These are phyloP conservation scores for Mrakia blollopis DNA, from an alignment of 768 basidiomycete genomes.

Conservation along the genomic window DNA sequence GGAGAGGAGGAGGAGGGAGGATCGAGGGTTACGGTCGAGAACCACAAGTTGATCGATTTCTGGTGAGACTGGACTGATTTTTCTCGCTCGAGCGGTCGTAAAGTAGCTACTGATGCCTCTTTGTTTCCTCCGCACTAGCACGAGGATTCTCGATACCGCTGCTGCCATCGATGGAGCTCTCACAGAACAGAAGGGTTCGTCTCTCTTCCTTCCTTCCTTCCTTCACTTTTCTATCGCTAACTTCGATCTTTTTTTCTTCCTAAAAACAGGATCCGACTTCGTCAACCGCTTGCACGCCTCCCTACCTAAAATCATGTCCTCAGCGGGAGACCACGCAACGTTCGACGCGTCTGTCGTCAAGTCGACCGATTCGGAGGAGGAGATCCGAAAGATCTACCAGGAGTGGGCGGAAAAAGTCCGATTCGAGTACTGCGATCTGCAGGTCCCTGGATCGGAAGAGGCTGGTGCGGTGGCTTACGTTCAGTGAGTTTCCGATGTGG, in stretches of 20 bases:
- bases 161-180: constrained; percentile 81
- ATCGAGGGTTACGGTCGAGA: constrained; percentile 61
- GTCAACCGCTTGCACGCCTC: constrained; percentile 26
- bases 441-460: constrained; percentile 5
- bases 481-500: neutral
- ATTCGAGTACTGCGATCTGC: constrained; percentile 62
- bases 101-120: constrained; percentile 6
- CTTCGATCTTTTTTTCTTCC: neutral
- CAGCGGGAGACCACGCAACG: neutral
- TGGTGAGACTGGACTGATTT: constrained; percentile 48
- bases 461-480: constrained; percentile 14
- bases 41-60: constrained; percentile 69
- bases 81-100: neutral
- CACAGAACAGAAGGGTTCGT: constrained; percentile 74
- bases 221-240: neutral
- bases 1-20: constrained; percentile 45
- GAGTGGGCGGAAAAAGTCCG: constrained; percentile 76
- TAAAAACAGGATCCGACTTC: constrained; percentile 16
- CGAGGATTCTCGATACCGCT: constrained; percentile 75
- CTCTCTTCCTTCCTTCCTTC: neutral
- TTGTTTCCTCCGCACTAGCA: constrained; percentile 40
- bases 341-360: neutral
- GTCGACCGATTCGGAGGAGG: neutral
- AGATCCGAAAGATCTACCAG: constrained; percentile 60
- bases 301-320: constrained; percentile 16